A percentile compares a stretch with the other conserved stretches of the same genome.
Conservation (phyloP, 2,329 filamentous ascomycete species). For the Arthrobotrys sphaeroides region DNA sequence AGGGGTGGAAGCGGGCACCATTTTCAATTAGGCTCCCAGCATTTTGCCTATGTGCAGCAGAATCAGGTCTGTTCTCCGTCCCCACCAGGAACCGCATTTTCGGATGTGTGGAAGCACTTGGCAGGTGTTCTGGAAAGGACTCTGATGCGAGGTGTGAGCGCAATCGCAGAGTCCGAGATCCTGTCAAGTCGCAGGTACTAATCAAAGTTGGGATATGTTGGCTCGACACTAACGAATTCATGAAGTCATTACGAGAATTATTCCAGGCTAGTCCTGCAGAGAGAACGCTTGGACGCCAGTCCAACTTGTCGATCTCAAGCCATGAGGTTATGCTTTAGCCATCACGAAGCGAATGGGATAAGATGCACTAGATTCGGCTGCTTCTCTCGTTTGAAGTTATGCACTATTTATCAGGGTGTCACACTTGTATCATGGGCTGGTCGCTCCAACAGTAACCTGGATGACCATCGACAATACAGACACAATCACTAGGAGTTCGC, state of each 20-base stretch:
- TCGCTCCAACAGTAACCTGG: constrained; percentile 24
- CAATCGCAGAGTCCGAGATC: constrained; percentile 31
- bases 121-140: constrained; percentile 49
- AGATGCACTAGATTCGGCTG: constrained; percentile 39
- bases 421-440: constrained; percentile 47
- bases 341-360: constrained; percentile 19
- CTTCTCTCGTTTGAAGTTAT: constrained; percentile 52
- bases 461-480: constrained; percentile 11
- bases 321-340: constrained; percentile 10
- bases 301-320: constrained; percentile 22
- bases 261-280: constrained; percentile 10
- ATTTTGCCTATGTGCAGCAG: constrained; percentile 54
- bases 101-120: constrained; percentile 52
- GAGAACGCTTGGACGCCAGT: constrained; percentile 28
- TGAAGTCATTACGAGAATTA: constrained; percentile 42
- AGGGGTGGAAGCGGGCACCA: constrained; percentile 51
- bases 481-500: constrained; percentile 41
- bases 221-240: constrained; percentile 28
- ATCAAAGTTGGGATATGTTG: constrained; percentile 2
- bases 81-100: constrained; percentile 44
- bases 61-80: constrained; percentile 43
- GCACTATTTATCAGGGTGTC: constrained; percentile 49
- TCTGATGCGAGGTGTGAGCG: constrained; percentile 13
- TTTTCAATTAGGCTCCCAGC: constrained; percentile 54
- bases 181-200: constrained; percentile 2